These are phyloP conservation scores for Umbilicaria muhlenbergii DNA, from an alignment of 495 filamentous ascomycete species.

Conservation along the genomic window DNA sequence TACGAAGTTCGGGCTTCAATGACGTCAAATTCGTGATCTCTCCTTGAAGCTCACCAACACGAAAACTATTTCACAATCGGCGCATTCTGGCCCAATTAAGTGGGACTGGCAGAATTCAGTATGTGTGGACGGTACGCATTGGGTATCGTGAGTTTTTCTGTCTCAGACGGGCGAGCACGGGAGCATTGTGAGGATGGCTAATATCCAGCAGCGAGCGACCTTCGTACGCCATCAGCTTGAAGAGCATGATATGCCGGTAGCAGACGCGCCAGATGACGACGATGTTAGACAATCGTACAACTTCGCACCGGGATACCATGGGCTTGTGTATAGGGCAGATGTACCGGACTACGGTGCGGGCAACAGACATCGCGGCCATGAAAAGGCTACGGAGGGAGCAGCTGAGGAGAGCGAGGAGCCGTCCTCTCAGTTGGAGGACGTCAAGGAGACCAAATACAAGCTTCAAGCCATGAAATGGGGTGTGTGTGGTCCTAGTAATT, in stretches of 20 bases:
- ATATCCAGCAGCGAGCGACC: conserved; percentile 34
- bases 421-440: conserved; percentile 8
- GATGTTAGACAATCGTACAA: conserved; percentile 74
- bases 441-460: conserved; percentile 44
- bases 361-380: conserved; percentile 10
- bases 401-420: conserved; percentile 6
- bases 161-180: not conserved
- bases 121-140: conserved; percentile 89
- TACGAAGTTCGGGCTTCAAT: no score
- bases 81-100: not conserved
- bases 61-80: conserved; percentile 2
- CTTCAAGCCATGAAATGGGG: conserved; percentile 91
- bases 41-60: no score
- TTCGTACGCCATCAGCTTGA: conserved; percentile 55
- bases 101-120: conserved; percentile 3
- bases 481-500: not conserved
- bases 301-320: conserved; percentile 77
- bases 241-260: conserved; percentile 58
- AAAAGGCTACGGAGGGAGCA: conserved; percentile 8
- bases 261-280: conserved; percentile 61
- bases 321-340: conserved; percentile 75
- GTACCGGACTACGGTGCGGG: conserved; percentile 38
- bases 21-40: no score
- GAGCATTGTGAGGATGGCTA: conserved; percentile 4
- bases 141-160: conserved; percentile 43